These are phyloP conservation scores for Fraxinus anomala DNA, from an alignment of 257 asterid genomes.

Conservation along the genomic window DNA sequence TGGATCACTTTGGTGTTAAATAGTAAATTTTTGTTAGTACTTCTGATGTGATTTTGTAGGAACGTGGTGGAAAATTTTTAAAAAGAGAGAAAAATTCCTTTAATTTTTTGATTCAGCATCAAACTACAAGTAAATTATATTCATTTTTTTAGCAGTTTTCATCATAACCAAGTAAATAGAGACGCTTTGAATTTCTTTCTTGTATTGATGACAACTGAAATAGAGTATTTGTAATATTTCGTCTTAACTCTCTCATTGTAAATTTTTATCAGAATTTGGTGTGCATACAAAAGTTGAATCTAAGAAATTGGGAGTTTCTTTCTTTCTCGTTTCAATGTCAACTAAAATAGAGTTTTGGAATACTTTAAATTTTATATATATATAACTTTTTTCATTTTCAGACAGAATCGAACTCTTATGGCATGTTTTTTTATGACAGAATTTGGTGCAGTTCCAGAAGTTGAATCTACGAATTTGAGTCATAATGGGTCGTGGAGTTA, in stretches of 20 bases:
- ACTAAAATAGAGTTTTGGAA: not conserved
- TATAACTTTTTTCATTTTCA: too few species aligned
- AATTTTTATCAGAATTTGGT: not conserved
- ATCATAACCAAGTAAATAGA: not conserved
- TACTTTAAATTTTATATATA: too few species aligned
- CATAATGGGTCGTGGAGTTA: conserved; percentile 83
- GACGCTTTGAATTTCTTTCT: not conserved
- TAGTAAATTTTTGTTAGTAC: not conserved
- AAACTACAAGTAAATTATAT: not conserved
- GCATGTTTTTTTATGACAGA: not conserved
- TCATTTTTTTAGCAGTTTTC: not conserved
- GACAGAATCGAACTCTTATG: not conserved
- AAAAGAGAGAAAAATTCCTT: not conserved
- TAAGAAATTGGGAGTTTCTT: not conserved
- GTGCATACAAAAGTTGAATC: not conserved
- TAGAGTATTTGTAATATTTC: not conserved
- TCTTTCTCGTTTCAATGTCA: not conserved
- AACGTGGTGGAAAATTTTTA: not conserved
- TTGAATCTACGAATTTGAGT: conserved; percentile 19
- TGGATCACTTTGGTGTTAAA: not conserved
- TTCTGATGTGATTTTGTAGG: not conserved
- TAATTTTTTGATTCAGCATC: not conserved
- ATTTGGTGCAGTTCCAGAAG: conserved; percentile 20
- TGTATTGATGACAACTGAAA: not conserved
- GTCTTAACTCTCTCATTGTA: not conserved